Evolutionary conservation across 1,284 basidiomycete species (phyloP), one percentile per base, ranked within the genome.

Genomic region (Malassezia equina): DNA sequence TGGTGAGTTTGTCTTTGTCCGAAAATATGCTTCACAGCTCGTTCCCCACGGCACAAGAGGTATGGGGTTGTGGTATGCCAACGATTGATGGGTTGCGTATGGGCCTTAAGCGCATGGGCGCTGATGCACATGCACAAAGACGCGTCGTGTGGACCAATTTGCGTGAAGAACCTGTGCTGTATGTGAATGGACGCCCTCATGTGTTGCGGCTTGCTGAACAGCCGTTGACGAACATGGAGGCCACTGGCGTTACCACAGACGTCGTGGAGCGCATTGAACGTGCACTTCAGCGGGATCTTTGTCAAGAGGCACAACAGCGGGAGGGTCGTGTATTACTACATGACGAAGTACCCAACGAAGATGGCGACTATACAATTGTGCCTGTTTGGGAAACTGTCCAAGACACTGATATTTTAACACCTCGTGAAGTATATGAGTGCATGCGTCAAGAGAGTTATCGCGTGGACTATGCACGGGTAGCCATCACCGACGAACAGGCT

Each of bases 241-340:
- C 91, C 1, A 98, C 93, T 0, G 94, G 94, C 23, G 86, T 99
- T 1, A 89, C 89, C 0, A 93, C 90, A 0, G 80, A 81, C 2
- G 85, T 90, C 9, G 94, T 99, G 2, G 94, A 98, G 75, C 79
- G 81, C 19, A 96, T 98, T 88, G 94, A 99, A 64, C 76, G 81
- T 39, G 84, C 80, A 58, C 83, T 99, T 69, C 96, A 98, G 78
- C 80, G 81, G 42, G 94, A 99, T 67, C 83, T 98, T 13, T 77
- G 96, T 19, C 79, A 81, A 2, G 94, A 98, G 75, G 80, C 91
- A 25, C 78, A 79, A 43, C 76, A 79, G 48, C 81, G 84, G n/a
- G 77, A 81, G 25, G 90, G 91, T 2, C 83, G 88, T 27, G 83
- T 99, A 32, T 78, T 99, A 17, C 59, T 78, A 28, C 94, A 99